Base-by-base conservation (phyloP, 805 yeast genomes). In the Zygosaccharomyces rouxii region DNA sequence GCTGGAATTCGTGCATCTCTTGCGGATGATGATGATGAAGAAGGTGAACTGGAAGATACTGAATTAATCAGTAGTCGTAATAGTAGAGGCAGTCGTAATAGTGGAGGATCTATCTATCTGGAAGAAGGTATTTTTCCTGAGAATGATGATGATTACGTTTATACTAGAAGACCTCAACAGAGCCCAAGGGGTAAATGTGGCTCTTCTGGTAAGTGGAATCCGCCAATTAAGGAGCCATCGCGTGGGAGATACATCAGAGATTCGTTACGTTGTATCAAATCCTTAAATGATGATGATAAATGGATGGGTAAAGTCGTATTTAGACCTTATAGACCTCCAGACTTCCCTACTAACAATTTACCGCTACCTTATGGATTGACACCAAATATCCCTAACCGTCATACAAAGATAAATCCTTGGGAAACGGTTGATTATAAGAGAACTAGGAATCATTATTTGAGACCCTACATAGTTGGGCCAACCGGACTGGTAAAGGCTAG, bases 261-360 rank as follows among this genome's bases (percentile, higher is more conserved):
- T 58, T 74, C 82, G 14, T 59, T 80, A 29, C 72, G 84, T 42
- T 81, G 86, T 53, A 77, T 81, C 22, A 77, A 72, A 54, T 77
- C 83, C 3, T 67, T 81, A 46, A 68, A 74, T 1, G 70, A 70
- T 51, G 79, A 76, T 39, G 81, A 79, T 38, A 55, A 71, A 7
- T 81, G 86, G 85, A 63, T 74, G 19, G 77, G 79, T 38, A 77
- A 71, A 55, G 59, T 69, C 26, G 55, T 77, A 18, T 71, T 74
- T 28, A 71, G 71, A 3, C 59, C 63, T 11, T 35, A 54, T 5
- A 38, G 30, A 18, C 53, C 60, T 5, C 67, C 68, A 4, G 41
- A 39, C 1, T 58, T 47, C 42, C 55, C 52, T 18, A 62, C 67
- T 1, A 60, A 55, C 41, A 60, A 63, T 38, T 38, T 48, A 28